Conservation (phyloP, 2,329 filamentous ascomycete species). For the Diplodia scrobiculata region DNA sequence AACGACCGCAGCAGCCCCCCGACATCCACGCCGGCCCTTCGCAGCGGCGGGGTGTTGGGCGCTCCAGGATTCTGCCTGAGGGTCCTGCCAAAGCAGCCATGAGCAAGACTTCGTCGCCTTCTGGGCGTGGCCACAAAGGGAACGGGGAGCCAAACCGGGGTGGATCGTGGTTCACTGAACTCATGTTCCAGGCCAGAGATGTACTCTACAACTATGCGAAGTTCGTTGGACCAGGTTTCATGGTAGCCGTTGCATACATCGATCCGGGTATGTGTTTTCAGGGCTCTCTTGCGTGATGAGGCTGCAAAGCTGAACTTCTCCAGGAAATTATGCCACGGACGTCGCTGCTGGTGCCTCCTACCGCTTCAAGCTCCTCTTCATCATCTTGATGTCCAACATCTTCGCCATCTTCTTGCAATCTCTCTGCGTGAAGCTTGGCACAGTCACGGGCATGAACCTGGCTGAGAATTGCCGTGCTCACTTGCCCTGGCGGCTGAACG, state of each 20-base stretch:
- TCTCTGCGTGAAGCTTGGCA: constrained; percentile 62
- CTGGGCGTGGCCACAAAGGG: neutral
- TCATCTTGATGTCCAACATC: constrained; percentile 68
- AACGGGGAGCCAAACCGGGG: neutral
- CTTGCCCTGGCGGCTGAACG: constrained; percentile 58
- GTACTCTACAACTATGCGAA: constrained; percentile 54
- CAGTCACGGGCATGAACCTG: constrained; percentile 54
- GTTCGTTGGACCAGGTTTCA: constrained; percentile 69
- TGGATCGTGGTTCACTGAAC: neutral
- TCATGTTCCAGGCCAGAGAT: constrained; percentile 6
- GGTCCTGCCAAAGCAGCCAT: constrained; percentile 11
- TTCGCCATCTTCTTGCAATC: constrained; percentile 72
- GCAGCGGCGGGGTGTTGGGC: constrained; percentile 22
- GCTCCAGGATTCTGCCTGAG: neutral
- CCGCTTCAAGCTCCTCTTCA: constrained; percentile 66
- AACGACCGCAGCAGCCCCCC: constrained; percentile 27
- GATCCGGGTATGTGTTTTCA: constrained; percentile 46
- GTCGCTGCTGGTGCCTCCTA: constrained; percentile 68
- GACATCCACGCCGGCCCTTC: neutral
- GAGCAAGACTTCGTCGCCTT: neutral
- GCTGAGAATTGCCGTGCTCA: constrained; percentile 54
- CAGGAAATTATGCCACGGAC: constrained; percentile 71
- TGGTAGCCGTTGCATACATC: constrained; percentile 57
- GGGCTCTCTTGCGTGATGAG: neutral
- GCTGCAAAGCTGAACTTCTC: neutral